phyloP scores from a whole-genome alignment of 352 stramenopile genomes.

The Albugo candida region DNA sequence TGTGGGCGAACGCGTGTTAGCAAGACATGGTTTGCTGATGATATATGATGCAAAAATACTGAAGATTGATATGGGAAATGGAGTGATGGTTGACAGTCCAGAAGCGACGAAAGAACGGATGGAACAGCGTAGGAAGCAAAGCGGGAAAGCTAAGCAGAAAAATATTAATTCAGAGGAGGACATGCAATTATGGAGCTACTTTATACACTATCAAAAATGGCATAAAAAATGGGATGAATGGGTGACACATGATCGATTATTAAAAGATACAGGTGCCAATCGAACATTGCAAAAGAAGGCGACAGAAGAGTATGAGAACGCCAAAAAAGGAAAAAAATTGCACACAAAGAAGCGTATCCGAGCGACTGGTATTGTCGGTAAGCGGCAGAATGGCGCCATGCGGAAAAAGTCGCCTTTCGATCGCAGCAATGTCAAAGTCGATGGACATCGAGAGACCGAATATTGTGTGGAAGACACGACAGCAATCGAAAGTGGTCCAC shows the following conservation, averaged over 20 bases:
- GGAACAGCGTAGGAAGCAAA: slow-evolving; percentile 1
- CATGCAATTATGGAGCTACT: slow-evolving; percentile 39
- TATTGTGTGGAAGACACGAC: slow-evolving; percentile 13
- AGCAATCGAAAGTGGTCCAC: background rate
- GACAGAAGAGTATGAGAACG: slow-evolving; percentile 7
- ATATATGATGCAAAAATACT: slow-evolving; percentile 76
- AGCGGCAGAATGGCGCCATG: background rate
- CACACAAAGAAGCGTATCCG: slow-evolving; percentile 21
- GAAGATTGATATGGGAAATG: slow-evolving; percentile 56
- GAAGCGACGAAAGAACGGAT: slow-evolving; percentile 3
- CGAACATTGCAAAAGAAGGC: slow-evolving; percentile 31
- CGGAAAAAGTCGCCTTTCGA: slow-evolving; percentile 35
- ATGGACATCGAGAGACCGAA: slow-evolving; percentile 43
- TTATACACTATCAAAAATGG: slow-evolving; percentile 83
- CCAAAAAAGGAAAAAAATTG: slow-evolving; percentile 14
- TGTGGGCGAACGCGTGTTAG: slow-evolving; percentile 18
- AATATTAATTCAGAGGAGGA: slow-evolving; percentile 6
- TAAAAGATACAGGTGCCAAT: slow-evolving; percentile 43
- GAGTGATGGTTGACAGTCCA: slow-evolving; percentile 16
- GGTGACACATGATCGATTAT: slow-evolving; percentile 46
- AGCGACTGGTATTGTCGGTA: slow-evolving; percentile 8
- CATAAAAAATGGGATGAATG: slow-evolving; percentile 86
- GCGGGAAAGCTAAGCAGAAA: background rate
- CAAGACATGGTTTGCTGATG: slow-evolving; percentile 49
- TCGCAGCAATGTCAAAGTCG: slow-evolving; percentile 42